Percentiles rank a stretch among this genome's conserved stretches.
These are phyloP conservation scores for Mycena rebaudengoi DNA, from an alignment of 768 basidiomycete species.

Conservation along the genomic window DNA sequence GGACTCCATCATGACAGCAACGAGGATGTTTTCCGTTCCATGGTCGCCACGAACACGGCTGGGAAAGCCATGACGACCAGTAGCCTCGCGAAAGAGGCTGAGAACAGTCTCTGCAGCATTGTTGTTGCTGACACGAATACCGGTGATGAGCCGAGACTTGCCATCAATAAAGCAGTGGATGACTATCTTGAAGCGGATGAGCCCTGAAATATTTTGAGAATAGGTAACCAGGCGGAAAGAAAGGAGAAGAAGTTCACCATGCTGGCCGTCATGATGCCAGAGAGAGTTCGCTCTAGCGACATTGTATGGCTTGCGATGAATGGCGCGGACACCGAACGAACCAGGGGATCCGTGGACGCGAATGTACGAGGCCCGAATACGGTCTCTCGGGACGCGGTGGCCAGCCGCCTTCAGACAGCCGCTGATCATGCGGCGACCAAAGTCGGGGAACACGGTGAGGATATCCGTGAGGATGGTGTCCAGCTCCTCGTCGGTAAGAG, in stretches of 20 bases:
- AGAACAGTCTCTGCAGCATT: conserved; percentile 50
- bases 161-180: conserved; percentile 51
- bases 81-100: conserved; percentile 36
- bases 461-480: conserved; percentile 30
- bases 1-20: not conserved
- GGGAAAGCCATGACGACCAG: conserved; percentile 37
- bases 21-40: not conserved
- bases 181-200: conserved; percentile 38
- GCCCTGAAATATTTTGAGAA: conserved; percentile 9
- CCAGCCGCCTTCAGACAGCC: conserved; percentile 31
- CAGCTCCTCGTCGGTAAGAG: conserved; percentile 32
- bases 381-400: conserved; percentile 22
- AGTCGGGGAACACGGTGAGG: conserved; percentile 33
- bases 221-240: not conserved
- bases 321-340: conserved; percentile 33
- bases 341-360: conserved; percentile 30
- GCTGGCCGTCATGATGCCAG: conserved; percentile 49
- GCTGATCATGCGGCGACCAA: conserved; percentile 34
- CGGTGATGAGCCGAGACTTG: conserved; percentile 43
- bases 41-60: conserved; percentile 31
- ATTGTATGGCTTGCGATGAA: conserved; percentile 36
- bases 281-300: conserved; percentile 46
- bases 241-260: conserved; percentile 32
- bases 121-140: conserved; percentile 46
- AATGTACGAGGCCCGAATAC: conserved; percentile 23